These are phyloP conservation scores for Neocatenulostroma microsporum DNA, from an alignment of 2,329 filamentous ascomycete genomes.

Conservation along the genomic window DNA sequence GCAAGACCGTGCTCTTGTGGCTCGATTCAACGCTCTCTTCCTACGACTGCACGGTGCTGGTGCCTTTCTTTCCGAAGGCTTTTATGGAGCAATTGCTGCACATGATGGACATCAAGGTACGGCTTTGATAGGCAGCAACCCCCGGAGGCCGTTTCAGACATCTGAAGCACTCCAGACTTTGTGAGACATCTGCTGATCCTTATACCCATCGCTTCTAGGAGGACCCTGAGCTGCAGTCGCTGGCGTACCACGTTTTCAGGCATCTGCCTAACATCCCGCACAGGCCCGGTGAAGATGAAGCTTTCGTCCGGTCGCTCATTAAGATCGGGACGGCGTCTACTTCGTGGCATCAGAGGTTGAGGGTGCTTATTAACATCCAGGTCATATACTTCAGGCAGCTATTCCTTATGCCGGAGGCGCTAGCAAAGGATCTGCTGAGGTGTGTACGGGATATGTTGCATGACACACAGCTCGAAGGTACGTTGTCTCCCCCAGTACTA, in stretches of 20 bases:
- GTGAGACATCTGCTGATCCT: too few relatives aligned
- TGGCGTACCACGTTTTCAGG: conserved; percentile 94
- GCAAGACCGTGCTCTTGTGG: conserved; percentile 94
- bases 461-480: conserved; percentile 78
- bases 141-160: too few relatives aligned
- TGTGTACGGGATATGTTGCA: conserved; percentile 95
- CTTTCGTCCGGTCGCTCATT: conserved; percentile 79
- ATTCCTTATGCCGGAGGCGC: conserved; percentile 68
- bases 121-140: too few relatives aligned
- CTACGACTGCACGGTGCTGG: conserved; percentile 83
- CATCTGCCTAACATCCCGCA: conserved; percentile 95
- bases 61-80: conserved; percentile 79
- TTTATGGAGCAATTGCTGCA: conserved; percentile 91
- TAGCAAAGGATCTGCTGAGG: conserved; percentile 75
- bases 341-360: conserved; percentile 92
- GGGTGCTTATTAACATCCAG: conserved; percentile 96
- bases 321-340: conserved; percentile 74
- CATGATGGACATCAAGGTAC: conserved; percentile 99
- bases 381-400: conserved; percentile 96
- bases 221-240: conserved; percentile 85
- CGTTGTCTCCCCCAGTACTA: too few relatives aligned
- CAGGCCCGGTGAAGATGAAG: conserved; percentile 71
- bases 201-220: too few relatives aligned
- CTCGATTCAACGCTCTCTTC: conserved; percentile 84
- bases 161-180: too few relatives aligned